Percentiles rank a stretch among this genome's conserved stretches.
Evolutionary conservation across 2,329 filamentous ascomycete genomes (phyloP).

Genomic region (Mariannaea sp.): DNA sequence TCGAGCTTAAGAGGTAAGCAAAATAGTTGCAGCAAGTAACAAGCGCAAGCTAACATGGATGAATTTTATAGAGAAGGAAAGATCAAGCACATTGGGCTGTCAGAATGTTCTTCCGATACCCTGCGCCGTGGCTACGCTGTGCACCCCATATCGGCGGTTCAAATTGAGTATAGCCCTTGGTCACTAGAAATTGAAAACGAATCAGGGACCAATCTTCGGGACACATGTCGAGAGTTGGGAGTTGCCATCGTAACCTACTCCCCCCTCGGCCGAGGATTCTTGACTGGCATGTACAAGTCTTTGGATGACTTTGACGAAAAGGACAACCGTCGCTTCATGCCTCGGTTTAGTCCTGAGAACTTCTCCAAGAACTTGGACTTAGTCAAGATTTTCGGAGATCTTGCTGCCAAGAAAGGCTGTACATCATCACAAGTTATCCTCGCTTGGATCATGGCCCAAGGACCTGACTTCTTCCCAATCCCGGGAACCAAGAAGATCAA

Average conservation of each 20-base stretch:
- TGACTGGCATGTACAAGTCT: constrained; percentile 56
- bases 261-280: constrained; percentile 63
- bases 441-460: constrained; percentile 64
- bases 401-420: constrained; percentile 57
- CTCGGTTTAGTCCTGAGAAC: constrained; percentile 31
- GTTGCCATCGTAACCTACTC: constrained; percentile 62
- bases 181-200: constrained; percentile 62
- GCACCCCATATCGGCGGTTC: constrained; percentile 54
- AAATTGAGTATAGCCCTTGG: constrained; percentile 60
- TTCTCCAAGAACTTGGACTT: constrained; percentile 56
- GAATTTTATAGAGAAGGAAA: constrained; percentile 51
- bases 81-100: constrained; percentile 59
- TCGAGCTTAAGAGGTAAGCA: constrained; percentile 46
- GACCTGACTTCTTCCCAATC: constrained; percentile 61
- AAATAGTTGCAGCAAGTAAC: not conserved
- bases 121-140: constrained; percentile 57
- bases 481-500: constrained; percentile 48
- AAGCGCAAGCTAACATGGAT: not conserved
- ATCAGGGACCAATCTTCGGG: constrained; percentile 51
- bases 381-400: constrained; percentile 51
- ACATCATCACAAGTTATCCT: constrained; percentile 61
- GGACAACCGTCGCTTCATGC: constrained; percentile 9
- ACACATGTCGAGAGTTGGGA: constrained; percentile 61
- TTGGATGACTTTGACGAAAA: constrained; percentile 48
- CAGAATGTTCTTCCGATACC: constrained; percentile 51